Base-by-base conservation (phyloP, 1,139 yeast species). In the Yamadazyma atmosphaerica region DNA sequence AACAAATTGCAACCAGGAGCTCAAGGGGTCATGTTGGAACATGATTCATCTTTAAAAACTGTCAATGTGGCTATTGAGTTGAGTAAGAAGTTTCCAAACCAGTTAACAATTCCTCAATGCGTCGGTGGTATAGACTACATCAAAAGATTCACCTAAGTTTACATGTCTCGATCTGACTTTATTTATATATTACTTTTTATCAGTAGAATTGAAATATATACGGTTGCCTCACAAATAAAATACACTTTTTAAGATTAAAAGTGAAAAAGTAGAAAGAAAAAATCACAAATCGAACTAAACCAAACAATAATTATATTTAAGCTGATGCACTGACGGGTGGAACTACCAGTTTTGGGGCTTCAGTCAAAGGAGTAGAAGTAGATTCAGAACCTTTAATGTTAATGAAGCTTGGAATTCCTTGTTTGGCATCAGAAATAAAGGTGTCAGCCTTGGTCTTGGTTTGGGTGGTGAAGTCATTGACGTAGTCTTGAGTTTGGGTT, bases 81-180 rank as follows among this genome's bases (percentile, higher is more conserved):
- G 9, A 60, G 62, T 44, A 66, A 72, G 7, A 42, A 40, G 29
- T 36, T 56, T 1, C 61, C 83, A 2, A 50, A 83, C 25, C 94
- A 85, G 51, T 50, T 82, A 58, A 86, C 96, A 0, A 90, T 87
- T 11, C 92, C 96, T 0, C 78, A 86, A 54, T 90, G 97, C 60
- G 89, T 78, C 26, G 83, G 81, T 34, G 92, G 92, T 11, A 64
- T 65, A 13, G 67, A 69, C 43, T 72, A 72, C 49, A 58, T 72
- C 21, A 68, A 68, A 46, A 51, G 47, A 13, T 66, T 65, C 45
- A 17, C 5, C 4, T 35, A 33, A 27, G 6, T 13, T 23, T 10
- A 34, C 8, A 29, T 29, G 12, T 15, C 32, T 27, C 17, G 18
- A 29, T 7, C 7, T 15, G 12, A 30, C 4, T 19, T 6, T 19